Evolutionary conservation across 331 rosid genomes (phyloP).

Genomic region (Quercus phellos): DNA sequence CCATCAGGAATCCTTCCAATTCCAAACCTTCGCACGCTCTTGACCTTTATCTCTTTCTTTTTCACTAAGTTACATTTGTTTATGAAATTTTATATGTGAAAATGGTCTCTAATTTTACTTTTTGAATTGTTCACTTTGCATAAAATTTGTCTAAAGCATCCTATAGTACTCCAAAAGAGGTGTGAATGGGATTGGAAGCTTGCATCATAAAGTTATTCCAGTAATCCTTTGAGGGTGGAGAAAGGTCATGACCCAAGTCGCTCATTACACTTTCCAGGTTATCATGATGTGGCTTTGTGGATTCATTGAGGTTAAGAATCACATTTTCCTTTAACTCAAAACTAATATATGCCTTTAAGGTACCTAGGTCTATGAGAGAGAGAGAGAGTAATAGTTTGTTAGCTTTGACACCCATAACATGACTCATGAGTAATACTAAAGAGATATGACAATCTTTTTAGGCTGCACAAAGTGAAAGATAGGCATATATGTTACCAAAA

Average conservation of each 20-base stretch:
- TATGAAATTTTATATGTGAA: not conserved
- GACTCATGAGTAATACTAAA: too few relatives aligned
- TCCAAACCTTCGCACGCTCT: not conserved
- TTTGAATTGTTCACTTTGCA: slow-evolving; percentile 24
- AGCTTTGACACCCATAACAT: too few relatives aligned
- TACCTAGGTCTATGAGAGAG: not conserved
- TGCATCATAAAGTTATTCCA: slow-evolving; percentile 16
- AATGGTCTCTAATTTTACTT: slow-evolving; percentile 1
- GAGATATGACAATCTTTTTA: too few relatives aligned
- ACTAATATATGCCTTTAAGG: not conserved
- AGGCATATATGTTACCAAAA: too few relatives aligned
- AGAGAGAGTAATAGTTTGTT: too few relatives aligned
- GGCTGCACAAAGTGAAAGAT: too few relatives aligned
- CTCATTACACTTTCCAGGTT: slow-evolving; percentile 31
- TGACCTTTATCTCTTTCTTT: not conserved
- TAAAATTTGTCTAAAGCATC: slow-evolving; percentile 27
- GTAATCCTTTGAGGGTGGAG: slow-evolving; percentile 29
- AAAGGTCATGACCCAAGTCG: slow-evolving; percentile 21
- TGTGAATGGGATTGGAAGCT: slow-evolving; percentile 36
- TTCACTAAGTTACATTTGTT: not conserved
- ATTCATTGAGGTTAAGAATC: slow-evolving; percentile 29
- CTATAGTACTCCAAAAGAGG: slow-evolving; percentile 30
- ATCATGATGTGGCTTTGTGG: slow-evolving; percentile 31
- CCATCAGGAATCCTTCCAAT: slow-evolving; percentile 32
- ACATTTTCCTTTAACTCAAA: slow-evolving; percentile 14